Conservation (phyloP, 352 stramenopile species). For the Blastocystis sp. region DNA sequence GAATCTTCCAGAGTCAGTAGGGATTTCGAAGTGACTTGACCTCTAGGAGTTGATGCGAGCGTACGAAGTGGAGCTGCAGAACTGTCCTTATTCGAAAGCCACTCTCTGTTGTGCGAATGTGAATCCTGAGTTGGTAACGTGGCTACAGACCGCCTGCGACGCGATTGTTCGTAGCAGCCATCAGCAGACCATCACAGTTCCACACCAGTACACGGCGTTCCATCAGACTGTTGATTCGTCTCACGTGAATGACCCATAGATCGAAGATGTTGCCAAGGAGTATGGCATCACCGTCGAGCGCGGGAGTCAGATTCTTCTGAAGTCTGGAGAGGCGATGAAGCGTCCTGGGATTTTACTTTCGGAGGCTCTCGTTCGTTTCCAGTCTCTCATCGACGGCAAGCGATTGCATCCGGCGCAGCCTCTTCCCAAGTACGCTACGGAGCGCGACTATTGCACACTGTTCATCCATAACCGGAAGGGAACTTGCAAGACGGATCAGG, state of each 20-base stretch:
- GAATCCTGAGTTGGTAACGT: slow-evolving; percentile 54
- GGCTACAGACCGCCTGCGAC: slow-evolving; percentile 37
- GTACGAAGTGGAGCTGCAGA: slow-evolving; percentile 48
- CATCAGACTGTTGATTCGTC: background rate
- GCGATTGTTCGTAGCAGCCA: background rate
- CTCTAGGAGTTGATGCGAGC: slow-evolving; percentile 46
- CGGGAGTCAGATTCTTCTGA: background rate
- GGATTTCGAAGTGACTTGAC: background rate
- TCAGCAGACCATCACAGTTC: slow-evolving; percentile 3
- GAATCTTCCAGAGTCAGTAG: slow-evolving; percentile 5
- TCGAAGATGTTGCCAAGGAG: slow-evolving; percentile 16
- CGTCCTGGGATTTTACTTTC: background rate
- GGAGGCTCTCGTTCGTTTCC: background rate
- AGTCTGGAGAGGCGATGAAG: background rate
- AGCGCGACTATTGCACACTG: slow-evolving; percentile 47
- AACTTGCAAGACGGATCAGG: background rate
- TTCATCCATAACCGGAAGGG: slow-evolving; percentile 40
- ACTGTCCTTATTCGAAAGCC: slow-evolving; percentile 46
- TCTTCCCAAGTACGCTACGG: slow-evolving; percentile 50
- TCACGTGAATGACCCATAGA: background rate
- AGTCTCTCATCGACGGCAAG: slow-evolving; percentile 12
- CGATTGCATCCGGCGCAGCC: slow-evolving; percentile 36
- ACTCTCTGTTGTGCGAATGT: background rate
- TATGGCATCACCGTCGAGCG: background rate
- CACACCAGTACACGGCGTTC: slow-evolving; percentile 1